Conservation (phyloP, 176 grass and related monocot species). For the Phoenix roebelenii region DNA sequence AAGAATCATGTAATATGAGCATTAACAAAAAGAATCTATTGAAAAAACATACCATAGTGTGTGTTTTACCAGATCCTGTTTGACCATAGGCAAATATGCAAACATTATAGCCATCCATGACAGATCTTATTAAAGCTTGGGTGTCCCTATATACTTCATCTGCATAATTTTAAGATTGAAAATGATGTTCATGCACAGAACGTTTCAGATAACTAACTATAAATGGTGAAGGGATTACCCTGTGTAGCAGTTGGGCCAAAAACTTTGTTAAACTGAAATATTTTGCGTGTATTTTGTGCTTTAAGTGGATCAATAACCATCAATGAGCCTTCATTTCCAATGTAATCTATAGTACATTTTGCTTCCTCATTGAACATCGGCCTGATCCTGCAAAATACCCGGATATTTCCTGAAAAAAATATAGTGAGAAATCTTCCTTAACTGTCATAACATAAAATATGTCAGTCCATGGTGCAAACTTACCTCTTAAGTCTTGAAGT, state of each 20-base stretch:
- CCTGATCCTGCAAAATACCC: constrained; percentile 79
- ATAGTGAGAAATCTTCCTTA: constrained; percentile 18
- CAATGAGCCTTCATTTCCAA: constrained; percentile 82
- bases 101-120: constrained; percentile 93
- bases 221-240: constrained; percentile 29
- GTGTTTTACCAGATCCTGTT: constrained; percentile 88
- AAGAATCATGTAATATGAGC: no score
- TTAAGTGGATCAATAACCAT: constrained; percentile 71
- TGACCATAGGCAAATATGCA: constrained; percentile 97
- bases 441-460: no score
- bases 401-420: constrained; percentile 69
- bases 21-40: no score
- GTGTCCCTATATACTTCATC: constrained; percentile 82
- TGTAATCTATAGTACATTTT: constrained; percentile 52
- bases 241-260: constrained; percentile 67
- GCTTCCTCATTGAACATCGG: constrained; percentile 42
- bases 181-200: neutral
- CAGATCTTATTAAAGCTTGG: constrained; percentile 68
- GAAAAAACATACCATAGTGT: constrained; percentile 61
- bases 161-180: constrained; percentile 19
- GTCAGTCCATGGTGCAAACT: neutral
- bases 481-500: constrained; percentile 88
- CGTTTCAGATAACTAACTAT: no score
- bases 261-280: constrained; percentile 81
- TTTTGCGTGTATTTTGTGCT: constrained; percentile 51